Base-by-base conservation (phyloP, 2,329 filamentous ascomycete species). In the Cladosporium sp. region DNA sequence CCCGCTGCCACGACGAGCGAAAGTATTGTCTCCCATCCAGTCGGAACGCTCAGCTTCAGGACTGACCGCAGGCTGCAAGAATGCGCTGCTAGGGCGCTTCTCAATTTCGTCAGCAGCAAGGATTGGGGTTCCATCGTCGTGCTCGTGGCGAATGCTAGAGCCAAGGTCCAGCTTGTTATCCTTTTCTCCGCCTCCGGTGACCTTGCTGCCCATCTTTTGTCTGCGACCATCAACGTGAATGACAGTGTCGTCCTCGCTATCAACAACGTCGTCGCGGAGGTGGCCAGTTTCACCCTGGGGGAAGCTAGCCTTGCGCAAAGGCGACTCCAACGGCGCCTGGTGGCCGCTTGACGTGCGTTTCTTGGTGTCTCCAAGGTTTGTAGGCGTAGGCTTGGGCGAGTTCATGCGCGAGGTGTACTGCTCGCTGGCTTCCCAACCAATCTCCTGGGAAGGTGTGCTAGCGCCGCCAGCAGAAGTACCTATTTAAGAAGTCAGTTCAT, bases 371-470 rank as follows among this genome's bases (percentile, higher is more conserved):
- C 50, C 29, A 23, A 63, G 61, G 18, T 40, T 53, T n/a, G 46
- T 64, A 80, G 78, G 18, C 86, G 86, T 59, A 80, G 83, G 69
- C 50, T 70, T 71, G 10, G 90, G 90, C n/a, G 91, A 91, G 53
- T 87, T 84, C 67, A 92, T 88, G 67, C 92, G 89, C 33, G 89
- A 90, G 18, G 88, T 84, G 74, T 93, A 96, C 74, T 96, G 89
- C 69, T 97, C 93, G 12, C 88, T 89, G 14, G 93, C 94, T 68
- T 92, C 86, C 80, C 93, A 97, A 23, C 91, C 95, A 72, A 96
- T 88, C 75, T 98, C 91, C 73, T 98, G 94, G 71, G 91, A 92
- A 2, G 95, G 95, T 4, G 93, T 95, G 65, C 91, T 88, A 59
- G 86, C 79, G 65, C 87, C 84, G 61, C 85, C 85, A 61, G 83